These are phyloP conservation scores for Carex arenaria DNA, from an alignment of 202 grass and related monocot species.

Conservation along the genomic window DNA sequence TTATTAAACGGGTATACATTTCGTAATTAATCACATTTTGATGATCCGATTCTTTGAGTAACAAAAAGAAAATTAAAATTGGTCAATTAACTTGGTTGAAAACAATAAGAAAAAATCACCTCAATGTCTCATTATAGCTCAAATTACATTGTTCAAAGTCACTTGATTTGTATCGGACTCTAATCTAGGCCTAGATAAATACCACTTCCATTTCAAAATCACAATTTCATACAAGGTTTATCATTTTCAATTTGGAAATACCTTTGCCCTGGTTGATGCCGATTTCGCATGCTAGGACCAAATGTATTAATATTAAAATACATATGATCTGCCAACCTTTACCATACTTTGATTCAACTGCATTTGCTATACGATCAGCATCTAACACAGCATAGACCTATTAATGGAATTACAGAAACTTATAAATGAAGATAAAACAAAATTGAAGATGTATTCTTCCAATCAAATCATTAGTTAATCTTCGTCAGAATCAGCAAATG, in stretches of 20 bases:
- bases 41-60: neutral
- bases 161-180: too few relatives aligned
- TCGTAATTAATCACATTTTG: neutral
- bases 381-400: neutral
- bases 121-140: neutral
- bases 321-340: neutral
- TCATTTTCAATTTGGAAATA: neutral
- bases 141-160: too few relatives aligned
- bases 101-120: neutral
- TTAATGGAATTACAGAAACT: neutral
- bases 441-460: neutral
- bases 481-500: conserved; percentile 73
- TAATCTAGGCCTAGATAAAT: neutral
- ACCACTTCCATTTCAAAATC: neutral
- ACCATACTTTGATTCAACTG: neutral
- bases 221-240: neutral
- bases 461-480: conserved; percentile 32
- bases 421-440: neutral
- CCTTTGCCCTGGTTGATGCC: neutral
- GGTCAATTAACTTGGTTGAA: neutral
- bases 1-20: too few relatives aligned
- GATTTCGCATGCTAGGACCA: neutral
- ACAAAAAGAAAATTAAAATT: neutral
- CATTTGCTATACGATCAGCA: neutral
- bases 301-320: neutral